Conservation (phyloP, 441 rosid genomes). For the Syzygium malaccense region DNA sequence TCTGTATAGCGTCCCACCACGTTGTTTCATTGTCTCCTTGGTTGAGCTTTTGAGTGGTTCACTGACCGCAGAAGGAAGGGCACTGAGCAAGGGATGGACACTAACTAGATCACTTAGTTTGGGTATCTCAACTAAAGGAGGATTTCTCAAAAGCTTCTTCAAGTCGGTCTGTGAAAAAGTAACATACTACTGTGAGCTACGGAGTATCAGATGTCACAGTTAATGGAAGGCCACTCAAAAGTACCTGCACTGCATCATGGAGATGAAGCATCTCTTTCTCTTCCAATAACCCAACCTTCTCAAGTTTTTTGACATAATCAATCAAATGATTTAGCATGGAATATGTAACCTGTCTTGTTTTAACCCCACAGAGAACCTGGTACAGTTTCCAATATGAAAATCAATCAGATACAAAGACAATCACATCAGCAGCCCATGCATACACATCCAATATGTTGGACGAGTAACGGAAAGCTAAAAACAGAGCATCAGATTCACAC, state of each 20-base stretch:
- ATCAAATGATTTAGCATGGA: constrained; percentile 72
- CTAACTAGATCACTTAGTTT: constrained; percentile 41
- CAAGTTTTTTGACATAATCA: constrained; percentile 69
- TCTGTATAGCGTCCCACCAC: constrained; percentile 63
- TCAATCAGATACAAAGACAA: neutral
- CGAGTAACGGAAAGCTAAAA: neutral
- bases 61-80: constrained; percentile 48
- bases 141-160: constrained; percentile 83
- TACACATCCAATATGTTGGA: neutral
- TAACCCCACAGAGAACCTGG: constrained; percentile 81
- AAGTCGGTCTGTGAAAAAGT: constrained; percentile 42
- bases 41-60: constrained; percentile 43
- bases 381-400: neutral
- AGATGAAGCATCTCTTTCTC: constrained; percentile 87
- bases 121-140: constrained; percentile 67
- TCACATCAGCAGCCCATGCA: neutral
- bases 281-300: constrained; percentile 75
- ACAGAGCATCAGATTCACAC: neutral
- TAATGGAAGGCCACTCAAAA: neutral
- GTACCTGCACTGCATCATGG: constrained; percentile 82
- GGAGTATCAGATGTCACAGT: neutral
- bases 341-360: constrained; percentile 88
- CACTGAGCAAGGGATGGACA: constrained; percentile 58
- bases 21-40: constrained; percentile 64
- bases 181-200: neutral